phyloP scores from a whole-genome alignment of 257 asterid genomes.

The Datura wrightii region DNA sequence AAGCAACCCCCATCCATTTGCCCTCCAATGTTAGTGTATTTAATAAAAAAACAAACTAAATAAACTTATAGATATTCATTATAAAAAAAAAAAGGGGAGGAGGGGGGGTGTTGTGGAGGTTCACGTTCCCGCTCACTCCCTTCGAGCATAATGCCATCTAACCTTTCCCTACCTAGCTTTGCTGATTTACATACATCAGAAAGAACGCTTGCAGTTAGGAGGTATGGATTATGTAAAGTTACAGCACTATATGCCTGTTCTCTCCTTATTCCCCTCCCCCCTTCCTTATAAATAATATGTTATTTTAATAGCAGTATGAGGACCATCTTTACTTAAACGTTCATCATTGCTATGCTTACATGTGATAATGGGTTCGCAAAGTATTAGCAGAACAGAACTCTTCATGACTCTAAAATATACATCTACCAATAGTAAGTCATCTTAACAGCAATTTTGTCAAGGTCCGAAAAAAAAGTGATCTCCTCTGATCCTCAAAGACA shows the following conservation, averaged over 20 bases:
- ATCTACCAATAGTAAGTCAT: background rate
- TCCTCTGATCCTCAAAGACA: background rate
- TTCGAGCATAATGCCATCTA: background rate
- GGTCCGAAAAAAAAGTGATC: background rate
- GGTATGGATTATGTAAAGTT: background rate
- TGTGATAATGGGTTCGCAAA: background rate
- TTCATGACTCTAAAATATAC: background rate
- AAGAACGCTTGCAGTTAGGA: background rate
- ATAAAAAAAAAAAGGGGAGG: background rate
- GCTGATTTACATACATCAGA: background rate
- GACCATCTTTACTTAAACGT: background rate
- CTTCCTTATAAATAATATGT: too few species aligned
- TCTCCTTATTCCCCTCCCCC: background rate
- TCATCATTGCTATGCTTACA: background rate
- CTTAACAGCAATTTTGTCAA: background rate
- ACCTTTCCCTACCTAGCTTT: constrained; percentile 1
- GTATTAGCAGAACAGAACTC: background rate
- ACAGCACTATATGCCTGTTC: background rate
- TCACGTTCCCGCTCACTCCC: background rate
- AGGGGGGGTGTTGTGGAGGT: too few species aligned
- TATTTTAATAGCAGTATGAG: background rate
- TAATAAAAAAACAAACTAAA: background rate
- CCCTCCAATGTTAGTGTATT: background rate
- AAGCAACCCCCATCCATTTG: constrained; percentile 5
- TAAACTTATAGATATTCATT: background rate